Evolutionary conservation across 23 red algal genomes (phyloP).

Genomic region (Porphyridium purpureum): DNA sequence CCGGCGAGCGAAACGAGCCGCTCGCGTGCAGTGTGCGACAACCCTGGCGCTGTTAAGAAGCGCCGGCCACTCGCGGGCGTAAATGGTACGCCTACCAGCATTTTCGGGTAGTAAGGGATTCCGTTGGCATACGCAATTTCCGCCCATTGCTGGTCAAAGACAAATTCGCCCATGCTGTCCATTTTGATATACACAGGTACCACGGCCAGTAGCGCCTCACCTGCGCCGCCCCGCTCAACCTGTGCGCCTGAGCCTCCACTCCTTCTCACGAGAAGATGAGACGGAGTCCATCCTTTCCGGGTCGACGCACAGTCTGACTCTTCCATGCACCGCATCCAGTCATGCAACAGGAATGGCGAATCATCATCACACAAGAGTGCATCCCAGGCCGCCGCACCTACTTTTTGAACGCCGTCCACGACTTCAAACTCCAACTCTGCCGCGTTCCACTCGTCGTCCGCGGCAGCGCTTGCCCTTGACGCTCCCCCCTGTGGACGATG

Average conservation of each 20-base stretch:
- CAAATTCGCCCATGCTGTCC: constrained; percentile 75
- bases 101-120: constrained; percentile 74
- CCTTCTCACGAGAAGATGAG: constrained; percentile 32
- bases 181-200: constrained; percentile 52
- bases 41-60: constrained; percentile 22
- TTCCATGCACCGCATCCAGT: constrained; percentile 60
- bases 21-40: constrained; percentile 1
- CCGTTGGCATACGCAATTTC: constrained; percentile 27
- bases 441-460: no score
- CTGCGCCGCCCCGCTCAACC: not conserved
- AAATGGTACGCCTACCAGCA: constrained; percentile 61
- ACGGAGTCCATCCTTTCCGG: constrained; percentile 24
- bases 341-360: constrained; percentile 48
- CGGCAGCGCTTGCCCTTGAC: no score
- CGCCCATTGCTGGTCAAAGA: constrained; percentile 73
- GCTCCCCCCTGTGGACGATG: no score
- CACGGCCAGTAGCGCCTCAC: constrained; percentile 20
- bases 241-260: not conserved
- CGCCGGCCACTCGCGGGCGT: constrained; percentile 58
- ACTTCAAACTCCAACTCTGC: not conserved
- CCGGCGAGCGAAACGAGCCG: constrained; percentile 16
- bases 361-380: not conserved
- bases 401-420: not conserved
- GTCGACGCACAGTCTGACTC: constrained; percentile 23
- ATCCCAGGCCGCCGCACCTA: constrained; percentile 2